A percentile compares a stretch with the other conserved stretches of the same genome.
Evolutionary conservation across 495 filamentous ascomycete genomes (phyloP).

Genomic region (Daldinia concentrica): DNA sequence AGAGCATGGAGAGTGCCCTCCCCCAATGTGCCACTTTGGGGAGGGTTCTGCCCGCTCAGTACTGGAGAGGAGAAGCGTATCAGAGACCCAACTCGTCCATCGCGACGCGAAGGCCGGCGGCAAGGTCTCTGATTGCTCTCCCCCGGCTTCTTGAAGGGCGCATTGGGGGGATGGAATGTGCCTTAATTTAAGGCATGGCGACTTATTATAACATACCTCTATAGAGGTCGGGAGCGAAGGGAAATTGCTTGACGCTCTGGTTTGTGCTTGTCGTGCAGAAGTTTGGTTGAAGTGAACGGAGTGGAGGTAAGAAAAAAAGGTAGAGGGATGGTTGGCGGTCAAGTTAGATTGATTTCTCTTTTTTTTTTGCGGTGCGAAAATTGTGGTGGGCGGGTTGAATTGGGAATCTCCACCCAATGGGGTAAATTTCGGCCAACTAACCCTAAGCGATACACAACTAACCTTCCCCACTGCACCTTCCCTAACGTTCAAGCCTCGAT

Average conservation of each 20-base stretch:
- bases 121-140: conserved; percentile 57
- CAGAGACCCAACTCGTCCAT: conserved; percentile 47
- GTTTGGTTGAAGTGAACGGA: conserved; percentile 16
- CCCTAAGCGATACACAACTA: conserved; percentile 48
- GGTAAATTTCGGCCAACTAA: conserved; percentile 43
- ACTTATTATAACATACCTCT: conserved; percentile 52
- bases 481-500: conserved; percentile 40
- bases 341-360: conserved; percentile 8
- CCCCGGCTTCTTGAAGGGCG: conserved; percentile 59
- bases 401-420: conserved; percentile 36
- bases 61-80: conserved; percentile 79
- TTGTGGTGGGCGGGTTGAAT: conserved; percentile 30
- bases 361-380: conserved; percentile 26
- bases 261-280: conserved; percentile 26
- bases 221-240: conserved; percentile 38
- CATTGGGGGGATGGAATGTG: conserved; percentile 44
- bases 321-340: background rate
- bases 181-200: conserved; percentile 46
- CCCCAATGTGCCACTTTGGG: conserved; percentile 55
- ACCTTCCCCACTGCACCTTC: conserved; percentile 30
- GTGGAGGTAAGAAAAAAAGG: conserved; percentile 23
- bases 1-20: conserved; percentile 95
- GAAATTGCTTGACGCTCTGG: conserved; percentile 28
- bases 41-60: conserved; percentile 95
- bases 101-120: conserved; percentile 33